These are phyloP conservation scores for Malus sieversii DNA, from an alignment of 306 rosid species.

Conservation along the genomic window DNA sequence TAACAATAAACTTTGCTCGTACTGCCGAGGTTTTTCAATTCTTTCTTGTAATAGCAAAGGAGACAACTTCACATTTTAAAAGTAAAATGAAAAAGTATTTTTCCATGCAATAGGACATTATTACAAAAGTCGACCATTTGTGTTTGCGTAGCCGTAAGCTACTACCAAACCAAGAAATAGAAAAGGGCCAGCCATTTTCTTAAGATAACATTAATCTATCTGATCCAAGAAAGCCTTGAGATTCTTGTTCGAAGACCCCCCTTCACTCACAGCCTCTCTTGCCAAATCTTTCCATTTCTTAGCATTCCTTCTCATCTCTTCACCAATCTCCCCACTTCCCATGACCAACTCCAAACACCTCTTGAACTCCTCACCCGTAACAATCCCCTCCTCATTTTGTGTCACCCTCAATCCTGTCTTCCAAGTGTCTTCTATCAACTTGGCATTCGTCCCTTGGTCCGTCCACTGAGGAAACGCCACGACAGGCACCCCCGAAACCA, in stretches of 20 bases:
- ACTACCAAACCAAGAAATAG: background rate
- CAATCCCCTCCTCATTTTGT: slow-evolving; percentile 10
- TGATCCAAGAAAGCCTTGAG: slow-evolving; percentile 18
- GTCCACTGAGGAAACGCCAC: slow-evolving; percentile 21
- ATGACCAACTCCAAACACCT: slow-evolving; percentile 30
- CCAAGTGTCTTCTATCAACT: slow-evolving; percentile 30
- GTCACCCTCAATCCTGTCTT: slow-evolving; percentile 21
- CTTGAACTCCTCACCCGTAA: slow-evolving; percentile 14
- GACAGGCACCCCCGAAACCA: slow-evolving; percentile 21
- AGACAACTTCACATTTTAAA: background rate
- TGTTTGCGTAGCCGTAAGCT: background rate
- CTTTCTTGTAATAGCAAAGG: no score
- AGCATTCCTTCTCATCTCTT: slow-evolving; percentile 17
- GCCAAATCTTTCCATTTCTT: slow-evolving; percentile 27
- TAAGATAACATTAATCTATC: background rate
- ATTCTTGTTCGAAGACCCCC: slow-evolving; percentile 23
- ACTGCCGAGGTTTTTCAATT: no score
- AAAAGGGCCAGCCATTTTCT: background rate
- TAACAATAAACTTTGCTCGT: no score
- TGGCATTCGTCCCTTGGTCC: slow-evolving; percentile 30
- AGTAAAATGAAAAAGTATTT: no score
- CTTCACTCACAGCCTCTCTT: slow-evolving; percentile 18
- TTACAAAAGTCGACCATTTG: background rate
- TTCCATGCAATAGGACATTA: no score
- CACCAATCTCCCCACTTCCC: slow-evolving; percentile 7